These are phyloP conservation scores for Kondoa subrosea DNA, from an alignment of 768 basidiomycete species.

Conservation along the genomic window DNA sequence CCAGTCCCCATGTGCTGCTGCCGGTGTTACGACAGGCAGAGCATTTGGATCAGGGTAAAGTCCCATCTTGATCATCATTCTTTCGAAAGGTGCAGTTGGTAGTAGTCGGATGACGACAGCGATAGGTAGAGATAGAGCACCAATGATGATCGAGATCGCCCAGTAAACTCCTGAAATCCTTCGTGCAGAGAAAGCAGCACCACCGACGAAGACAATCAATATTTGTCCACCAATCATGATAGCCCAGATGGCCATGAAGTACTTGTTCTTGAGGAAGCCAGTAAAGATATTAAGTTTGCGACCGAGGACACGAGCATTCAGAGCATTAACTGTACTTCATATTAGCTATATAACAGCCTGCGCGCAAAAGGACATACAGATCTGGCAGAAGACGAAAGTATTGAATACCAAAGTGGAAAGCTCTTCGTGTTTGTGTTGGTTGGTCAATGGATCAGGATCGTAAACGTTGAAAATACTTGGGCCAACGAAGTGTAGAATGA, in stretches of 20 bases:
- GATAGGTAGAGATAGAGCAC: conserved; percentile 69
- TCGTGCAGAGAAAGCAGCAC: conserved; percentile 77
- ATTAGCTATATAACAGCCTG: not conserved
- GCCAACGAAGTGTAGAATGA: conserved; percentile 80
- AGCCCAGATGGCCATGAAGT: conserved; percentile 65
- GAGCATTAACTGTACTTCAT: conserved; percentile 35
- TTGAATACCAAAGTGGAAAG: conserved; percentile 74
- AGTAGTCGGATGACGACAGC: conserved; percentile 62
- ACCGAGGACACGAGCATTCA: conserved; percentile 80
- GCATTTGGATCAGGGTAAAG: conserved; percentile 49
- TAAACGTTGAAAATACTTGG: conserved; percentile 45
- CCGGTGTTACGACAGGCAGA: conserved; percentile 48
- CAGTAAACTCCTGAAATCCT: conserved; percentile 66
- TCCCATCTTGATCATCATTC: conserved; percentile 40
- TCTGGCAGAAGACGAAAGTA: conserved; percentile 92
- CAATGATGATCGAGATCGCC: conserved; percentile 80
- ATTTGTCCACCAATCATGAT: conserved; percentile 78
- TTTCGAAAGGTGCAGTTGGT: conserved; percentile 64
- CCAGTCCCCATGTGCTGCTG: conserved; percentile 38
- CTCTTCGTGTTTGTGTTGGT: conserved; percentile 28
- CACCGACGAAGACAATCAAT: conserved; percentile 77
- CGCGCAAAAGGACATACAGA: conserved; percentile 36
- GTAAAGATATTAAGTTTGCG: conserved; percentile 73
- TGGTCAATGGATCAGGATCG: conserved; percentile 16
- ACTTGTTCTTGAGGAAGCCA: conserved; percentile 59